Base-by-base conservation (phyloP, 176 grass and related monocot species). In the Cymbopogon citratus region DNA sequence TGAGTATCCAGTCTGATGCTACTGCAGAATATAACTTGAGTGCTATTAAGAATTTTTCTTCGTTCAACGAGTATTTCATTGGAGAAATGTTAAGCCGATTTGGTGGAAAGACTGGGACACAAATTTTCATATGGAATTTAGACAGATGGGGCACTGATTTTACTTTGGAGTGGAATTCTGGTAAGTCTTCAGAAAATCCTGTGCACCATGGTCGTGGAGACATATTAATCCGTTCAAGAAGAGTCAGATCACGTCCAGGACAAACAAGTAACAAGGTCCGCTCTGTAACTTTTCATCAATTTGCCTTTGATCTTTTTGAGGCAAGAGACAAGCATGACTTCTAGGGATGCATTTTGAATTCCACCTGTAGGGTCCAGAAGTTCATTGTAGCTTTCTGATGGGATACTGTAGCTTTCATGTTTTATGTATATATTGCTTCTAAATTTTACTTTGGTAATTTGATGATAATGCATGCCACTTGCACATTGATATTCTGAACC, bases 61-160 rank as follows among this genome's bases (percentile, higher is more conserved):
- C 89, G 19, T 97, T 94, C 44, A 97, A 97, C 4, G 94, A 97
- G 72, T 97, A 97, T 91, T 91, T 92, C 48, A 87, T 97, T 76
- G 94, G 91, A 91, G 82, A 92, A 84, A 92, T 90, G 35, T 60
- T 94, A 73, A 85, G 91, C 33, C 49, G 79, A 45, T 97, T 97
- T 90, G 91, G 94, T 80, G 89, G n/a, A n/a, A 88, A 72, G 66
- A 64, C 89, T 31, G 89, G 94, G 63, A 92, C 94, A 61, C 94
- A 94, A 41, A 88, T 97, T 45, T 97, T 90, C 46, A 92, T 97
- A 73, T 97, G 94, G 94, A 94, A 97, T 91, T 86, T 97, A 77
- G 91, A 97, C 79, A 89, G 69, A 85, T 94, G 94, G 94, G 94
- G 94, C 63, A 76, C 81, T 57, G 39, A 97, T 72, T 91, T 84